Percentiles rank a stretch among this genome's conserved stretches.
phyloP scores from a whole-genome alignment of 2,329 filamentous ascomycete species.

The Dactylonectria macrodidyma region DNA sequence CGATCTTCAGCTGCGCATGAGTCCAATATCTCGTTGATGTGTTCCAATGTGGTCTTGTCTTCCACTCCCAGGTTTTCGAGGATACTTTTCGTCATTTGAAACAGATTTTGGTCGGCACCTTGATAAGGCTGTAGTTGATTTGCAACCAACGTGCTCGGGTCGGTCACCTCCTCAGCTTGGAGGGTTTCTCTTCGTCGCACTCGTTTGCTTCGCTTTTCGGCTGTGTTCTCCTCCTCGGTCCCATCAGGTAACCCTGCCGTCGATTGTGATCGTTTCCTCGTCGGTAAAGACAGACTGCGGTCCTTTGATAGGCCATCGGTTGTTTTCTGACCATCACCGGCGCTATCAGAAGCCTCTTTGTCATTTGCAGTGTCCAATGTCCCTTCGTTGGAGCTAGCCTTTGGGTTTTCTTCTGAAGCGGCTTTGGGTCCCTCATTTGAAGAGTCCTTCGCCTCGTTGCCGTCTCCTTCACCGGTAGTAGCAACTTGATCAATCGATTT shows the following conservation, averaged over 20 bases:
- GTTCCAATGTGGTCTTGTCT: constrained; percentile 62
- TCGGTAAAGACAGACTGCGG: constrained; percentile 57
- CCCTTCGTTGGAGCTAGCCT: constrained; percentile 27
- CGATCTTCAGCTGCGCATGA: constrained; percentile 67
- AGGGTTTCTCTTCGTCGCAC: constrained; percentile 71
- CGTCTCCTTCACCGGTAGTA: constrained; percentile 3
- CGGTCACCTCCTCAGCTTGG: constrained; percentile 66
- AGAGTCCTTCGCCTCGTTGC: constrained; percentile 26
- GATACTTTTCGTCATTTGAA: constrained; percentile 69
- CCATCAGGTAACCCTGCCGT: constrained; percentile 70
- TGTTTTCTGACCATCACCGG: constrained; percentile 46
- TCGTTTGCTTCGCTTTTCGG: constrained; percentile 76
- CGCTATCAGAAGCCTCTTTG: constrained; percentile 40
- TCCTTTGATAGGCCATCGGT: constrained; percentile 52
- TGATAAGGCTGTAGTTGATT: constrained; percentile 71
- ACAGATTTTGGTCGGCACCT: constrained; percentile 69
- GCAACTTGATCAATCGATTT: constrained; percentile 27
- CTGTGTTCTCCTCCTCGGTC: constrained; percentile 69
- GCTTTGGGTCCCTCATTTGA: constrained; percentile 26
- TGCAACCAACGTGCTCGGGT: constrained; percentile 66
- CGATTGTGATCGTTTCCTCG: constrained; percentile 75
- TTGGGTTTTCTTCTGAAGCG: constrained; percentile 18
- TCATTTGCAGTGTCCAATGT: constrained; percentile 36
- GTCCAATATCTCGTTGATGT: constrained; percentile 66
- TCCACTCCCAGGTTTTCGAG: constrained; percentile 69